Conservation (phyloP, 257 asterid genomes). For the Nemophila menziesii region DNA sequence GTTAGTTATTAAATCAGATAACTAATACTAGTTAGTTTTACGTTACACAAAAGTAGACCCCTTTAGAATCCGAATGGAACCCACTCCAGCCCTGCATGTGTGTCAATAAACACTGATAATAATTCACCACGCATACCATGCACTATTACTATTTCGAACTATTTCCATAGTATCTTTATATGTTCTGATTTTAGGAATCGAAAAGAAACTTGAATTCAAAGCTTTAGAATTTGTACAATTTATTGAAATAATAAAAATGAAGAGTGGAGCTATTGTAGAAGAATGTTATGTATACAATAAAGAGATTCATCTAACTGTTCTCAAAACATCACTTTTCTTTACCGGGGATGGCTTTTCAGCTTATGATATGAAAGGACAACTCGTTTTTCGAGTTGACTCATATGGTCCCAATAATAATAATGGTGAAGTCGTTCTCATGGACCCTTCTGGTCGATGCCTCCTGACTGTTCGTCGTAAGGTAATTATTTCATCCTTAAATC, state of each 20-base stretch:
- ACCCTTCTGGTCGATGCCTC: conserved; percentile 53
- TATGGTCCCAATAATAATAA: conserved; percentile 35
- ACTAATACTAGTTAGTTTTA: too few species aligned
- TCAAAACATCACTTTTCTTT: conserved; percentile 57
- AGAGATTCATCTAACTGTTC: conserved; percentile 51
- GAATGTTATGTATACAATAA: conserved; percentile 26
- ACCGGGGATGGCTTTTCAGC: conserved; percentile 70
- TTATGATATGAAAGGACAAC: conserved; percentile 38
- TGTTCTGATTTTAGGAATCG: neutral
- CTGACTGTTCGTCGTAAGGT: conserved; percentile 78
- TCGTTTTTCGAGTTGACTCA: conserved; percentile 65
- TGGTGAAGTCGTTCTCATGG: conserved; percentile 63
- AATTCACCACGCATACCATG: neutral
- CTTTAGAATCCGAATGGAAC: too few species aligned
- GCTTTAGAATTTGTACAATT: neutral
- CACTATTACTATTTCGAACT: neutral
- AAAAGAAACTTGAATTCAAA: neutral
- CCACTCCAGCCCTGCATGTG: too few species aligned
- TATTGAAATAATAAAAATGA: conserved; percentile 10
- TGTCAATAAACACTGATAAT: neutral
- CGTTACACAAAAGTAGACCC: too few species aligned
- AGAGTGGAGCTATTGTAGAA: conserved; percentile 29
- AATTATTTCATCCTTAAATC: neutral
- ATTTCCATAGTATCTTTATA: too few species aligned
- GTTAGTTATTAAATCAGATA: too few species aligned